Base-by-base conservation (phyloP, 805 yeast genomes). In the Cyberlindnera mrakii region DNA sequence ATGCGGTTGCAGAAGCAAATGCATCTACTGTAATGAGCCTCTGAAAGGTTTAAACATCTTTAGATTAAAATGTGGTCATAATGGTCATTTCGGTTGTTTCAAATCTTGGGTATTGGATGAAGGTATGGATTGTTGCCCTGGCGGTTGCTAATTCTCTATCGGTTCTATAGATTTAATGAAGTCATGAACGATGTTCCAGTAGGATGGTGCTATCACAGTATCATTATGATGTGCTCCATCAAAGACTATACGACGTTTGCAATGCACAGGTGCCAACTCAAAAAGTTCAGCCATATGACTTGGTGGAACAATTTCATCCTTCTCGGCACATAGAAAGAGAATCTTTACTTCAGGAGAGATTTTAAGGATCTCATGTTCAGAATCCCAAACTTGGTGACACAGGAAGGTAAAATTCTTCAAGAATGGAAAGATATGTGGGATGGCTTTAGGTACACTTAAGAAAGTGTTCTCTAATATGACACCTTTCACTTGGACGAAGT, bases 251-350 rank as follows among this genome's bases (percentile, higher is more conserved):
- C 77, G 72, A 25, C 63, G 60, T 60, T 88, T 89, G 14, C 63
- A 58, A 1, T 60, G 55, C 31, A 81, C 65, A 20, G 75, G 70
- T 44, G 82, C 67, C 43, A 79, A 51, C 29, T 70, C 74, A 57
- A 62, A 82, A 19, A 89, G 68, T 38, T 55, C 57, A 36, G 72
- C 71, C 86, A 90, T 85, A 57, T 91, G 97, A 1, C 52, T 49
- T 0, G 96, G 96, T 3, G 98, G 97, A 2, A 91, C 96, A 20
- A 91, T 80, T 63, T 91, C 99, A 66, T 91, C 99, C 30, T 71
- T 67, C 13, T 73, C 63, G 0, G 95, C 96, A 49, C 83, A 76
- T 34, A 90, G 58, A 52, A 90, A 77, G 33, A 90, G 66, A 29
- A 82, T 69, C 1, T 96, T 93, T 10, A 84, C 68, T 5, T 68